Base-by-base conservation (phyloP, 2,329 filamentous ascomycete genomes). In the Septoria linicola region DNA sequence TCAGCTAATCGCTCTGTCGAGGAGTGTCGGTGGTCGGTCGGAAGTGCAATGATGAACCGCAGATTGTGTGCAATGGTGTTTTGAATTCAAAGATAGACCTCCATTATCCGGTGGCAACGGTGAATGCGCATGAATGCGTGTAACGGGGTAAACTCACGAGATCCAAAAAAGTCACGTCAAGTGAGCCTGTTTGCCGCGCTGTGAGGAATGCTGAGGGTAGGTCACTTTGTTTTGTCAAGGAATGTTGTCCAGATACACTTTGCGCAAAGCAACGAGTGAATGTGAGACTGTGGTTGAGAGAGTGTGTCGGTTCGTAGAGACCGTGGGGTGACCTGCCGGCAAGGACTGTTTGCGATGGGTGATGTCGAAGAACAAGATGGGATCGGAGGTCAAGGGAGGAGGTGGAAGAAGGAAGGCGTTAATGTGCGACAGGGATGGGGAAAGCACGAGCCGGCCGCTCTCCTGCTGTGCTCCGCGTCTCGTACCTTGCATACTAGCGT, bases 191-290 rank as follows among this genome's bases (percentile, higher is more conserved):
- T 51, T 47, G 42, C 25, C 19, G 37, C 23, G 48, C 25, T 25
- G 52, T 23, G 34, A 41, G 53, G 53, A 55, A 53, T 56, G 54
- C 53, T 34, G 46, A 17, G 32, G 20, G n/a, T n/a, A n/a, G n/a
- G 30, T 32, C 31, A 44, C 35, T 46, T 19, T 11, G 36, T 13
- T 19, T 13, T 11, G 42, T 25, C 17, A 44, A 53, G 54, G 54
- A 56, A 56, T 56, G 54, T 44, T 35, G 40, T 16, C 21, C 36
- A 21, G 27, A 41, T 21, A 41, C 41, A 19, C 47, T 31, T 30
- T 14, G 34, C 19, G 40, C 21, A 17, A 10, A 27, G 5, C 23
- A 27, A 27, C 23, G 40, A 39, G 40, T 1, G 34, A 44, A 32
- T 16, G 41, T 44, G 48, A 11, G 14, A 8, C 17, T 17, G 32